Evolutionary conservation across 495 filamentous ascomycete genomes (phyloP), one percentile per base, ranked within the genome.

Genomic region (Aeminium ludgeri): DNA sequence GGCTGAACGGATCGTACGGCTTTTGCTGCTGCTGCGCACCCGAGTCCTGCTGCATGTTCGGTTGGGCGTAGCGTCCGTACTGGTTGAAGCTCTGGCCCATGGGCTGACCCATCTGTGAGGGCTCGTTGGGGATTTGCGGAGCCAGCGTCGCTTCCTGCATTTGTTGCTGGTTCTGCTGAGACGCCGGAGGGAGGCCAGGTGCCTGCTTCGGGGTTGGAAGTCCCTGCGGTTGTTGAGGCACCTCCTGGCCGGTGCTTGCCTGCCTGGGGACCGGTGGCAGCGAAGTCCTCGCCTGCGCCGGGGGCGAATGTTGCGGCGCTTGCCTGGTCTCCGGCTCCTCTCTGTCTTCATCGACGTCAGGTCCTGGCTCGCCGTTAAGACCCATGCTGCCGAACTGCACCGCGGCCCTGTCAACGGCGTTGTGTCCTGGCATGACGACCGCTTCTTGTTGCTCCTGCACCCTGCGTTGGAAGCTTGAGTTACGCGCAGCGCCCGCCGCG

Each of bases 391-490:
- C 89, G 59, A 99, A 99, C 56, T 96, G 91, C 31, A 99, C 84
- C n/a, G 85, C 79, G 36, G 86, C 72, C 38, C 84, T 77, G 56
- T 94, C 86, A 7, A 97, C 82, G 30, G 85, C 86, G 51, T 92
- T 86, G 60, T 95, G 94, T n/a, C 84, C 85, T 23, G 89, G 89
- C 89, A 99, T 96, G 37, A 94, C 82, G 28, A 99, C 89, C 13
- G 86, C 83, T 58, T 99, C 91, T 55, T 87, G 86, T 54, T 99
- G 89, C 47, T 95, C 86, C 51, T 91, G 68, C 31, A 93, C 70
- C 46, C 82, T 76, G 20, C 86, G 76, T 55, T 86, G 76, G 53
- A 77, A 81, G 50, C 76, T 82, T 23, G 84, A 69, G 20, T 76
- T 76, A 33, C 86, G 76, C 31, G 60, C 59, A 33, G 67, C 44